Conservation (phyloP, 208 protist species). For the Leishmania aethiopica region DNA sequence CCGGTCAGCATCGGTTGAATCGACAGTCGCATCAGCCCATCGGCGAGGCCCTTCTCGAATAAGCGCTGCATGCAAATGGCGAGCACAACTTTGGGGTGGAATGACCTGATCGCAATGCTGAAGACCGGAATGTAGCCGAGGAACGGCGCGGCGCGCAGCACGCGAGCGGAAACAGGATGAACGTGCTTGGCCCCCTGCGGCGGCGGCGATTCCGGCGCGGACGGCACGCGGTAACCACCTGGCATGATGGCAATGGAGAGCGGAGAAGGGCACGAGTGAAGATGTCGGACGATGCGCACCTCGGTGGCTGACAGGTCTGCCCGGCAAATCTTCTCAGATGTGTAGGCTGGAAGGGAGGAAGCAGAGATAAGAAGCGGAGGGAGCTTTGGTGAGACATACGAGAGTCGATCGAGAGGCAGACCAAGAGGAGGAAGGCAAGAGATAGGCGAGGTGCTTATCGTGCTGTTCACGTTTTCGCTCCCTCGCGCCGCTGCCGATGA, state of each 20-base stretch:
- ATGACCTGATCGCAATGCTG: slow-evolving; percentile 38
- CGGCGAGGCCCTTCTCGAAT: slow-evolving; percentile 57
- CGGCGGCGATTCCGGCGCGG: background rate
- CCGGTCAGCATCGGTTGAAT: slow-evolving; percentile 55
- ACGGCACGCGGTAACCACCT: background rate
- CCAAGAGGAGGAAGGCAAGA: background rate
- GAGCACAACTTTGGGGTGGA: slow-evolving; percentile 45
- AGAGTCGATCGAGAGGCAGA: background rate
- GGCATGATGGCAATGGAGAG: background rate
- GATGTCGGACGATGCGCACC: background rate
- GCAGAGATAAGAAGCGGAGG: background rate
- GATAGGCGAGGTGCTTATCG: background rate
- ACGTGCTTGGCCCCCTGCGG: slow-evolving; percentile 12
- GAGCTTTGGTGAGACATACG: background rate
- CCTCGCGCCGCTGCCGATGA: background rate
- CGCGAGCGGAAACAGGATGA: slow-evolving; percentile 25
- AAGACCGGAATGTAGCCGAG: slow-evolving; percentile 51
- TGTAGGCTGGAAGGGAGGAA: background rate
- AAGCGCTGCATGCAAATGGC: slow-evolving; percentile 56
- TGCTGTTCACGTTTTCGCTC: too few species aligned
- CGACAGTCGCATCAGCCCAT: slow-evolving; percentile 49
- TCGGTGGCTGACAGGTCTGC: background rate
- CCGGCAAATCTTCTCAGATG: background rate
- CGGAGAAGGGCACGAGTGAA: background rate
- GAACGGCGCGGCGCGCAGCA: slow-evolving; percentile 21